A percentile compares a stretch with the other conserved stretches of the same genome.
phyloP scores from a whole-genome alignment of 2,329 filamentous ascomycete genomes.

The Mycosphaerelloides madeirae region DNA sequence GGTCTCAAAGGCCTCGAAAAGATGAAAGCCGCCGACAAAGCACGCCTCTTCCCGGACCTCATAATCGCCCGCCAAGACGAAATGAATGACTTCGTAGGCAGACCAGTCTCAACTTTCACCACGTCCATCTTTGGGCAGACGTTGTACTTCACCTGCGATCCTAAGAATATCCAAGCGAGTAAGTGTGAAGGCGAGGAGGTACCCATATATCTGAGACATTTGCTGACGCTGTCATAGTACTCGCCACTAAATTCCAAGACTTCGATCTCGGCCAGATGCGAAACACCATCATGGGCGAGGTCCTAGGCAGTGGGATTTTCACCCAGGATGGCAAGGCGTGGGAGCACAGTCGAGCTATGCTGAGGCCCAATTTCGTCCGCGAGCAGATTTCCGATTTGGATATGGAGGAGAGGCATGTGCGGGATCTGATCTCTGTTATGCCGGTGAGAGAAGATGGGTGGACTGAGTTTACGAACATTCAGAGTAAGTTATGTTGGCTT shows the following conservation, averaged over 20 bases:
- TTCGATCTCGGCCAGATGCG: conserved; percentile 28
- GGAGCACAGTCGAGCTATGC: conserved; percentile 34
- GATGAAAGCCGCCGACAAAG: conserved; percentile 26
- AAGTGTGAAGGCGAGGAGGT: too few relatives aligned
- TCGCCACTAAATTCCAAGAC: conserved; percentile 31
- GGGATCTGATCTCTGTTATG: conserved; percentile 31
- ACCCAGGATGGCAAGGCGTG: conserved; percentile 33
- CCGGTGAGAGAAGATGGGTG: conserved; percentile 27
- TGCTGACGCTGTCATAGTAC: too few relatives aligned
- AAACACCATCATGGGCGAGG: conserved; percentile 26
- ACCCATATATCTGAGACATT: too few relatives aligned
- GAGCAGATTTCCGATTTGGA: conserved; percentile 37
- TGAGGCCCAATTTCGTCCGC: conserved; percentile 36
- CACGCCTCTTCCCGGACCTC: conserved; percentile 27
- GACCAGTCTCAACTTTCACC: conserved; percentile 27
- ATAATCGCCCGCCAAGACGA: conserved; percentile 22
- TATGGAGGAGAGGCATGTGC: conserved; percentile 33
- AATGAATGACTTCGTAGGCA: conserved; percentile 23
- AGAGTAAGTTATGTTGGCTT: too few relatives aligned
- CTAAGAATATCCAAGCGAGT: conserved; percentile 35
- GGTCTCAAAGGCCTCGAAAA: conserved; percentile 27
- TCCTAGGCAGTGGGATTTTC: conserved; percentile 34
- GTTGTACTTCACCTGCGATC: conserved; percentile 29
- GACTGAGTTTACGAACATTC: conserved; percentile 31
- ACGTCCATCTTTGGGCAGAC: conserved; percentile 22